Conservation (phyloP, 805 yeast species). For the Wilhelminamyces savonicus region DNA sequence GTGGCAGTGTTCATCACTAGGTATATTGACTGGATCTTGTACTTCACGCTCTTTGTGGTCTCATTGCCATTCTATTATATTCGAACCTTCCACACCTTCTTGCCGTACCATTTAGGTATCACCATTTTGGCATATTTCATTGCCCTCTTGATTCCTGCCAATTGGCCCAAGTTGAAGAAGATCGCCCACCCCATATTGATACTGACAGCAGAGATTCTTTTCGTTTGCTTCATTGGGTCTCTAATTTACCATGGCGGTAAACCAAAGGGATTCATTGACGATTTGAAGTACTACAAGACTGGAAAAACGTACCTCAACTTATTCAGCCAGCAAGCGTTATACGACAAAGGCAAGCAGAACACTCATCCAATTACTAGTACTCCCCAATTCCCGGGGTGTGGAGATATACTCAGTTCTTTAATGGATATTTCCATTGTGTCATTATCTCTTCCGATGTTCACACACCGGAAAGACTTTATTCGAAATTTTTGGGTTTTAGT, state of each 20-base stretch:
- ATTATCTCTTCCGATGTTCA: constrained; percentile 70
- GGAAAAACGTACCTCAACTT: constrained; percentile 60
- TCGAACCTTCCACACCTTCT: constrained; percentile 39
- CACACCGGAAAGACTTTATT: constrained; percentile 58
- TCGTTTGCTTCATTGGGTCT: constrained; percentile 56
- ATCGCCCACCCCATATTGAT: constrained; percentile 68
- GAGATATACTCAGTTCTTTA: constrained; percentile 62
- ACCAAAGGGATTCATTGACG: constrained; percentile 45
- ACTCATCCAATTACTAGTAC: constrained; percentile 23
- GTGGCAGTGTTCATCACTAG: constrained; percentile 32
- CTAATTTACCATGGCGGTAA: constrained; percentile 37
- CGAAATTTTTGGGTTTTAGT: constrained; percentile 53
- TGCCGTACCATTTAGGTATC: constrained; percentile 58
- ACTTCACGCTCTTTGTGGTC: constrained; percentile 39
- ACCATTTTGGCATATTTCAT: constrained; percentile 52
- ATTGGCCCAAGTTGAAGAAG: constrained; percentile 40
- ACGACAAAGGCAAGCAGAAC: constrained; percentile 19
- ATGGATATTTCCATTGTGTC: constrained; percentile 78
- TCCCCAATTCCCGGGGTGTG: constrained; percentile 69
- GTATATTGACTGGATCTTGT: constrained; percentile 53
- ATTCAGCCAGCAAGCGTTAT: constrained; percentile 35
- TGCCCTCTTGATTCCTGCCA: constrained; percentile 40
- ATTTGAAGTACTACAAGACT: constrained; percentile 54
- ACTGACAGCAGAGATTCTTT: constrained; percentile 57
- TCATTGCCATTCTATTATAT: constrained; percentile 60